Conservation (phyloP, 2,329 filamentous ascomycete species). For the Didymella glomerata region DNA sequence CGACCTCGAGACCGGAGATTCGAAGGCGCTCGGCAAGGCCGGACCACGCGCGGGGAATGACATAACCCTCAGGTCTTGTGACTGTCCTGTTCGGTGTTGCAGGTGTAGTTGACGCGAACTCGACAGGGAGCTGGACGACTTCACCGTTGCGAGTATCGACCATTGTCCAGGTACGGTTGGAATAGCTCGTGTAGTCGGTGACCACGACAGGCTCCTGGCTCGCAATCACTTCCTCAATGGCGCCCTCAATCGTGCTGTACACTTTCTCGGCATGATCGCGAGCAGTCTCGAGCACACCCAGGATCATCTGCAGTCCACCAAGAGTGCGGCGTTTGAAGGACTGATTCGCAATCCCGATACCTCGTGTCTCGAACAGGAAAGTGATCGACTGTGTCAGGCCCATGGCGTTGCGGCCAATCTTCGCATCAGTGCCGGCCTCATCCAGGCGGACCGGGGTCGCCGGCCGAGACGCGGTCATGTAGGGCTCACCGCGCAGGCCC, state of each 20-base stretch:
- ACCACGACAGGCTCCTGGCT: constrained; percentile 43
- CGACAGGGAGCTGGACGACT: constrained; percentile 45
- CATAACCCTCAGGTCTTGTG: constrained; percentile 44
- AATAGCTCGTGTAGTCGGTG: constrained; percentile 40
- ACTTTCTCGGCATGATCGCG: constrained; percentile 40
- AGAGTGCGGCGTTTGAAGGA: constrained; percentile 46
- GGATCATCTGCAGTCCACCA: constrained; percentile 46
- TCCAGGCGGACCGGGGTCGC: constrained; percentile 35
- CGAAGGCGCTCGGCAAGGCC: constrained; percentile 46
- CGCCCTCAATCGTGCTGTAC: constrained; percentile 40
- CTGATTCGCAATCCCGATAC: constrained; percentile 49
- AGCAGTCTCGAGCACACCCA: constrained; percentile 47
- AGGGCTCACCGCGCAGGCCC: constrained; percentile 47
- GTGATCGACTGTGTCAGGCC: constrained; percentile 48
- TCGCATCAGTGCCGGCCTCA: constrained; percentile 49
- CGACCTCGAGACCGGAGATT: constrained; percentile 47
- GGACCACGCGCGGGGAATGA: constrained; percentile 49
- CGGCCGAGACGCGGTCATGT: constrained; percentile 42
- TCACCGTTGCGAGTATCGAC: constrained; percentile 44
- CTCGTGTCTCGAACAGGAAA: constrained; percentile 49
- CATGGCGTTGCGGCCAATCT: constrained; percentile 51
- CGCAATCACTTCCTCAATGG: constrained; percentile 36
- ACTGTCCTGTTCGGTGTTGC: constrained; percentile 47
- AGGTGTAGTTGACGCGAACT: constrained; percentile 49
- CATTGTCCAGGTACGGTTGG: constrained; percentile 46